Conservation (phyloP, 2,329 filamentous ascomycete genomes). For the Nigrospora sphaerica region DNA sequence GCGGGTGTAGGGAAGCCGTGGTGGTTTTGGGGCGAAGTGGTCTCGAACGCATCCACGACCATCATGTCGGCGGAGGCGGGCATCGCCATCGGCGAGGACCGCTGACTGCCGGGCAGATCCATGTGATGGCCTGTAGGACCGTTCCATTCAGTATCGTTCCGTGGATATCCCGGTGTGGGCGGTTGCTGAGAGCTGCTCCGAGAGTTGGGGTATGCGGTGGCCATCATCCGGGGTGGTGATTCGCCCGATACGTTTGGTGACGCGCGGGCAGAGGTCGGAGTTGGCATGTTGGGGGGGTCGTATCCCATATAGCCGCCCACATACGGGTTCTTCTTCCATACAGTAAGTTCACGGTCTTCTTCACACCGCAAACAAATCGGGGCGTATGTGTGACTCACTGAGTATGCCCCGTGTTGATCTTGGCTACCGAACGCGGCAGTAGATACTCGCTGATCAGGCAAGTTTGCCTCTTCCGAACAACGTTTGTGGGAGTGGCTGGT, state of each 20-base stretch:
- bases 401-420: too few species aligned
- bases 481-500: too few species aligned
- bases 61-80: constrained; percentile 29
- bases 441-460: too few species aligned
- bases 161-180: constrained; percentile 39
- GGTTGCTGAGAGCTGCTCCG: constrained; percentile 35
- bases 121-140: constrained; percentile 28
- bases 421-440: too few species aligned
- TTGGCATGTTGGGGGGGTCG: constrained; percentile 35
- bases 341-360: not conserved
- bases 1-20: constrained; percentile 24
- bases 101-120: constrained; percentile 31
- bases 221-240: constrained; percentile 27
- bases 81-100: constrained; percentile 38
- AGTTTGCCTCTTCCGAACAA: too few species aligned
- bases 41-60: constrained; percentile 29
- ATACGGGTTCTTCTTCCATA: not conserved
- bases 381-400: too few species aligned
- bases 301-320: constrained; percentile 15
- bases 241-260: constrained; percentile 41
- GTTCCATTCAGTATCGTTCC: constrained; percentile 33
- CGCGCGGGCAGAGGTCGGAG: constrained; percentile 41
- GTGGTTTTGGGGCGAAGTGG: constrained; percentile 2
- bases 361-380: not conserved
- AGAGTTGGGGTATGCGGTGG: constrained; percentile 29